Conservation (phyloP, 148 eudicot genomes). For the Dysphania ambrosioides region DNA sequence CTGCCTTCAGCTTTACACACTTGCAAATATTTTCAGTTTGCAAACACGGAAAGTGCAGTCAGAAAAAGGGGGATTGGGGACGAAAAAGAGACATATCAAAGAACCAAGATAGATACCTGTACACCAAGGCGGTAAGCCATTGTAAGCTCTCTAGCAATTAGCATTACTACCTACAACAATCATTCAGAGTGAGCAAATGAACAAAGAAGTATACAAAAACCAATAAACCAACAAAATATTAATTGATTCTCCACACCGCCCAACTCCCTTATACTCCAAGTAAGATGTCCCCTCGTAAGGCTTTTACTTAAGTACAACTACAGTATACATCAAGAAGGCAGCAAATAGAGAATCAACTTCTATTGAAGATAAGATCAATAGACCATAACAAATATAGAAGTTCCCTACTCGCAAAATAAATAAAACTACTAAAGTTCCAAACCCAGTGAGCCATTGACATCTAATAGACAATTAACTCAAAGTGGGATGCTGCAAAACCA, state of each 20-base stretch:
- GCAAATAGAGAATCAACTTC: not conserved
- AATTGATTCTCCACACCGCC: not conserved
- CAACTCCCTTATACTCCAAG: not conserved
- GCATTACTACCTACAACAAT: slow-evolving; percentile 61
- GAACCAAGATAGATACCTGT: slow-evolving; percentile 49
- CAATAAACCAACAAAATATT: not conserved
- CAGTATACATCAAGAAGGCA: no score
- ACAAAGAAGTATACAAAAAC: not conserved
- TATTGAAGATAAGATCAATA: not conserved
- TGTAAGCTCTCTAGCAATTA: slow-evolving; percentile 85
- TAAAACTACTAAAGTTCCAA: no score
- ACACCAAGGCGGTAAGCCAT: slow-evolving; percentile 76
- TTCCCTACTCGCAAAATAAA: no score
- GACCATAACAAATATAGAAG: not conserved
- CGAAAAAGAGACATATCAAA: not conserved
- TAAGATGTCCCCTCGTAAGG: not conserved
- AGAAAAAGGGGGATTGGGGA: not conserved
- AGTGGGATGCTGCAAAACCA: not conserved
- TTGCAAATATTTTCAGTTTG: not conserved
- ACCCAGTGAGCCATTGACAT: not conserved
- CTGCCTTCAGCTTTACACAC: not conserved
- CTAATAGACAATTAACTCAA: not conserved
- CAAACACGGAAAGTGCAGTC: not conserved
- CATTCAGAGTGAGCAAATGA: slow-evolving; percentile 4
- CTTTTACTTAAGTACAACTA: no score